Evolutionary conservation across 1,284 basidiomycete species (phyloP).

Genomic region (Apiotrichum brassicae): DNA sequence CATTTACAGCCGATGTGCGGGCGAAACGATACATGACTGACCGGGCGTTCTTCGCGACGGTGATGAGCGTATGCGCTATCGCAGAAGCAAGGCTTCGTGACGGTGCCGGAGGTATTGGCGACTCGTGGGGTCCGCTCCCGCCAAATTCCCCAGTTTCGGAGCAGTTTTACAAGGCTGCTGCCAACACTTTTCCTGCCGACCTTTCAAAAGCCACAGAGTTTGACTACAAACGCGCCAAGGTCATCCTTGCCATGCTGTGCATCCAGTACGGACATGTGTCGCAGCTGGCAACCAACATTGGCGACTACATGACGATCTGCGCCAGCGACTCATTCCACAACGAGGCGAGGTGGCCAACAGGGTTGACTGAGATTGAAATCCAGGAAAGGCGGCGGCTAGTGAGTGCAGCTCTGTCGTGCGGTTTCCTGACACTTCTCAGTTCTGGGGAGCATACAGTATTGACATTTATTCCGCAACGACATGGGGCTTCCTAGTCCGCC

Average conservation of each 20-base stretch:
- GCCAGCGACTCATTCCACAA: constrained; percentile 37
- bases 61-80: constrained; percentile 40
- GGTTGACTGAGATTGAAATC: constrained; percentile 29
- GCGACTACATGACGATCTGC: constrained; percentile 38
- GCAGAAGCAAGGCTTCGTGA: constrained; percentile 38
- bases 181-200: constrained; percentile 22
- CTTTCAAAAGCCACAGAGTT: constrained; percentile 21
- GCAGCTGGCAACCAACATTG: constrained; percentile 28
- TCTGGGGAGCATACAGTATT: constrained; percentile 41
- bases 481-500: constrained; percentile 35
- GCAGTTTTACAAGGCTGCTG: constrained; percentile 25
- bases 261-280: constrained; percentile 34
- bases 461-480: constrained; percentile 41
- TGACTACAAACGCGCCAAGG: constrained; percentile 30
- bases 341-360: constrained; percentile 36
- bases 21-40: constrained; percentile 27
- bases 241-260: constrained; percentile 31
- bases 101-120: constrained; percentile 21
- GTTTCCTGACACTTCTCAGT: constrained; percentile 24
- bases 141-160: constrained; percentile 19
- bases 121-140: constrained; percentile 1
- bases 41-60: constrained; percentile 30
- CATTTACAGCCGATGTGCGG: constrained; percentile 26
- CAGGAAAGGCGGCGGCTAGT: constrained; percentile 41
- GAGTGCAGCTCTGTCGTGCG: constrained; percentile 3